Evolutionary conservation across 2,329 filamentous ascomycete genomes (phyloP), one percentile per base, ranked within the genome.

Genomic region (Knufia fluminis): DNA sequence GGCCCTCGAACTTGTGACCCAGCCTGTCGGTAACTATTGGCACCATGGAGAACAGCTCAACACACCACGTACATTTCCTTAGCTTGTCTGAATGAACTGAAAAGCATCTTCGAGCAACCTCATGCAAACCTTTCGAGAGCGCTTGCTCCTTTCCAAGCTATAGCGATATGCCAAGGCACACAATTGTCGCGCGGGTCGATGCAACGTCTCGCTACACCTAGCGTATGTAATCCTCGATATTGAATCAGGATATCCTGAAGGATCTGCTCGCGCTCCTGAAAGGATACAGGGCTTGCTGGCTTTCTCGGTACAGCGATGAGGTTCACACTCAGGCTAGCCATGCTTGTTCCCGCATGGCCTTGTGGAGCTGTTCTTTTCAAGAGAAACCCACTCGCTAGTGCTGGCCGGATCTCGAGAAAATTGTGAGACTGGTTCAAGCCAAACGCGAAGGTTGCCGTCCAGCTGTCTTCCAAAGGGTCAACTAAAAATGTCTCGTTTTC

Each of bases 401-500:
- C 65, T 19, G 70, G 69, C 19, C 66, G 64, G 9, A 56, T 51
- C 46, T 70, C 67, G 6, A 66, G 66, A 31, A 71, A 56, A 41
- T 66, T 67, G 0, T 63, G 61, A 3, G 68, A 67, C 50, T 63
- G 66, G 50, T 69, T 69, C 28, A 70, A 57, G 23, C 66, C 70
- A 57, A 76, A 74, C 0, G 72, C 72, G 50, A 82, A 67, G 17
- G 80, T 68, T 6, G 80, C 64, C 26, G 69, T 71, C 76, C 78
- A 82, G 1, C 75, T 75, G 54, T 83, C 78, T 58, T 83, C 79
- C 19, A 71, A 71, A 16, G 73, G 63, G 57, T 83, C 78, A 33
- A 77, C 64, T 9, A 83, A 71, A 8, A 75, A 68, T 1, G 76
- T 72, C 45, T 82, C 78, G 0, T 71, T 69, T 51, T 82, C 78